These are phyloP conservation scores for Ascochyta lentis DNA, from an alignment of 2,329 filamentous ascomycete genomes.

Conservation along the genomic window DNA sequence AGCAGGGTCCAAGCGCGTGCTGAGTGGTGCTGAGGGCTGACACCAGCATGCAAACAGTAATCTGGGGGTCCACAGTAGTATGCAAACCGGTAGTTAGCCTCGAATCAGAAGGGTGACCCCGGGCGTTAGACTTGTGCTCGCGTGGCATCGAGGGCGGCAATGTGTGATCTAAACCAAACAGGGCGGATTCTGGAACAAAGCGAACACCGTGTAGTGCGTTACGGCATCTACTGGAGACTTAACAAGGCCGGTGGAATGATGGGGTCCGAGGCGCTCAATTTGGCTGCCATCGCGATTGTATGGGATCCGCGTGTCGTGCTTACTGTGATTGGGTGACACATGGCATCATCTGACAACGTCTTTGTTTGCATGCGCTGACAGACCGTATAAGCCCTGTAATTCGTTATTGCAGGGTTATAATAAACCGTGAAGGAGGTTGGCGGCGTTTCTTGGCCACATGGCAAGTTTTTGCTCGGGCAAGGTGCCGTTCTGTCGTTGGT, in stretches of 20 bases:
- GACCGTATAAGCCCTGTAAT: slow-evolving; percentile 4
- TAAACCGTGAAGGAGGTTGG: not conserved
- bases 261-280: not conserved
- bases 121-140: slow-evolving; percentile 9
- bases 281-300: slow-evolving; percentile 5
- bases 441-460: slow-evolving; percentile 13
- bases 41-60: slow-evolving; percentile 2
- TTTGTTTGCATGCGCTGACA: slow-evolving; percentile 11
- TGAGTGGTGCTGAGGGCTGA: slow-evolving; percentile 7
- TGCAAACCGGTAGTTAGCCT: not conserved
- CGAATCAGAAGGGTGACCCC: slow-evolving; percentile 1
- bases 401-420: not conserved
- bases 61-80: not conserved
- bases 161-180: slow-evolving; percentile 1
- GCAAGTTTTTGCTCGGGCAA: not conserved
- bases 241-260: slow-evolving; percentile 8
- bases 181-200: not conserved
- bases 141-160: slow-evolving; percentile 11
- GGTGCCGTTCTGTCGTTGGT: not conserved
- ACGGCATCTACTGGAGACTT: slow-evolving; percentile 1
- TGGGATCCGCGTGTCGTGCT: slow-evolving; percentile 15
- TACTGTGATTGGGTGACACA: slow-evolving; percentile 15
- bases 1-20: slow-evolving; percentile 9
- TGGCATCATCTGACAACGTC: slow-evolving; percentile 17
- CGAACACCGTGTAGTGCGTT: not conserved